Percentiles rank a stretch among this genome's conserved stretches.
These are phyloP conservation scores for Vaccinium vitisidaea DNA, from an alignment of 148 eudicot species.

Conservation along the genomic window DNA sequence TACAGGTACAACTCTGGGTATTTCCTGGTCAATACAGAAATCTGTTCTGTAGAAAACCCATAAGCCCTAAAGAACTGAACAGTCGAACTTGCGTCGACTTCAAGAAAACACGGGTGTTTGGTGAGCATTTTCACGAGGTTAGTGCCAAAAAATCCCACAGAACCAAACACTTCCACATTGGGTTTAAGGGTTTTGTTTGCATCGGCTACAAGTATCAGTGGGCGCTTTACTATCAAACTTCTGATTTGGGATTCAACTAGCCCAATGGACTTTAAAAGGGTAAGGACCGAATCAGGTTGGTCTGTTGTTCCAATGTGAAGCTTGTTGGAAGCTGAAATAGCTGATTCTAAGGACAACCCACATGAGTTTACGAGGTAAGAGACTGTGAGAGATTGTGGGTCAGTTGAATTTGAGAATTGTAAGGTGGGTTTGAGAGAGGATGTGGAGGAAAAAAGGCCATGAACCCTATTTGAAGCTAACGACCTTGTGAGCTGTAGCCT, in stretches of 20 bases:
- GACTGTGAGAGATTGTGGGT: constrained; percentile 9
- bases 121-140: constrained; percentile 1
- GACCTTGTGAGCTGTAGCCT: background rate
- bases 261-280: constrained; percentile 13
- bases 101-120: constrained; percentile 6
- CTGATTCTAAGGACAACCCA: constrained; percentile 24
- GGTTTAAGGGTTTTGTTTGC: constrained; percentile 18
- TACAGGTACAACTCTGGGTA: background rate
- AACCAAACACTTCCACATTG: constrained; percentile 17
- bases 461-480: background rate
- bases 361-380: constrained; percentile 17
- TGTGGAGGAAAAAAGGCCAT: constrained; percentile 2
- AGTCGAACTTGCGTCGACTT: background rate
- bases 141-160: constrained; percentile 19
- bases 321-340: constrained; percentile 21
- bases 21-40: constrained; percentile 10
- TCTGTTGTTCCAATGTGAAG: constrained; percentile 10
- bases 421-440: constrained; percentile 3
- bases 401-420: background rate
- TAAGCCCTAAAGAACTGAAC: constrained; percentile 12
- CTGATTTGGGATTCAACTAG: background rate
- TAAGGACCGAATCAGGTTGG: constrained; percentile 12
- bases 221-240: constrained; percentile 6
- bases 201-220: constrained; percentile 13
- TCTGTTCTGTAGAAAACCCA: constrained; percentile 18